Evolutionary conservation across 2,329 filamentous ascomycete species (phyloP), one percentile per base, ranked within the genome.

Genomic region (Microcyclospora tardicrescens): DNA sequence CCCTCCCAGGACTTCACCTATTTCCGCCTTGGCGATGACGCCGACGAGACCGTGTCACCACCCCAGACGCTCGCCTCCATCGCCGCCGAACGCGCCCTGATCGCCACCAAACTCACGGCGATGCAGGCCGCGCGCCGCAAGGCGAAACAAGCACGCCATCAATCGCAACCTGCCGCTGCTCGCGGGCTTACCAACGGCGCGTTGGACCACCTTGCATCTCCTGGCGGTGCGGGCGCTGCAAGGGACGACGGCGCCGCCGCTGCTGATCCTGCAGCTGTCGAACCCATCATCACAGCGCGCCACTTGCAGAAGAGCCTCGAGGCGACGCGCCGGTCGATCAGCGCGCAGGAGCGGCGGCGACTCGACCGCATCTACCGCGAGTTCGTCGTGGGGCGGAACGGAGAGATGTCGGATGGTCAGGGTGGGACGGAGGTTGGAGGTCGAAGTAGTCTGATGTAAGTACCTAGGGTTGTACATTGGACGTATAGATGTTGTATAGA

Each of bases 401-500:
- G 91, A 6, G 87, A 96, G 66, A 86, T 98, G 84, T 84, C 79
- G 43, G 89, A 82, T 61, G 91, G 91, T 2, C 84, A 96, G 62
- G 86, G 83, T 0, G 83, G 81, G 40, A 93, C 79, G 60, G 91
- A 96, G 62, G 77, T 98, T 63, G 91, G 91, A 6, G 91, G 87
- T 11, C 71, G 91, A 57, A 89, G 81, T 52, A 96, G 86, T 63
- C 68, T 98, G 62, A 96, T 96, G 91, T 95, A 47, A 37, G 14
- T 4, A 10, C 12, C 10, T 30, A 10, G 10, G n/a, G 28, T 10
- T 30, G 28, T 30, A 30, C 28, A 30, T 30, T 10, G n/a, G 28
- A 30, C 28, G n/a, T 30, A 30, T n/a, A 32, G 10, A 24, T 24
- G 19, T 24, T 5, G 5, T 24, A n/a, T 24, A 24, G 19, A 24